Evolutionary conservation across 768 basidiomycete species (phyloP), one percentile per base, ranked within the genome.

Genomic region (Pleurotus tuber-regium): DNA sequence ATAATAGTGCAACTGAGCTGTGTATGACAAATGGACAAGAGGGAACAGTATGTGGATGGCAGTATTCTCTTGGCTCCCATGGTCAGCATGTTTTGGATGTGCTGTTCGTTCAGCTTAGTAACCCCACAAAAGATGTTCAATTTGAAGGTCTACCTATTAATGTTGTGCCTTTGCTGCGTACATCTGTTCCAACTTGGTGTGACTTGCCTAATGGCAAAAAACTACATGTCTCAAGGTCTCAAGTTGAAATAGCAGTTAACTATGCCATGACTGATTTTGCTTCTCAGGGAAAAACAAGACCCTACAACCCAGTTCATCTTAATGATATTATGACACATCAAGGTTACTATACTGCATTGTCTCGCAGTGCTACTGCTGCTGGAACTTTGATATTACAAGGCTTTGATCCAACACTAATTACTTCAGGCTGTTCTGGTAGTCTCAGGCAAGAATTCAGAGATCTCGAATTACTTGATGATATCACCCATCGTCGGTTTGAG

Each of bases 221-320:
- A 0, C 16, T 66, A 0, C 39, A 19, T 4, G 47, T 70, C 9
- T 44, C 48, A 14, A 11, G 63, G 6, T 43, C 53, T 6, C 69
- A 70, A 51, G 60, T 66, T 2, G 50, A 60, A 11, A 43, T 67
- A 1, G 21, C 63, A 31, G 14, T 14, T 8, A 14, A 14, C 14
- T 31, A 14, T 8, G 14, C 30, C 14, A 31, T 31, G 30, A 70
- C 68, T 2, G 69, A 68, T 46, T 70, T 64, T 56, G 56, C 63
- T 4, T 67, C 65, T 0, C 70, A 71, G 52, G 68, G 70, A 2
- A 66, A 64, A 41, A 66, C 66, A 11, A 53, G 62, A 29, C 24
- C 23, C 11, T 29, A 53, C 4, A 67, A 68, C 60, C 46, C 61
- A 1, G 61, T 63, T 1, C 63, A 70, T 43, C 42, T 68, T 2